Base-by-base conservation (phyloP, 2,329 filamentous ascomycete genomes). In the Trichoderma koningiopsis region DNA sequence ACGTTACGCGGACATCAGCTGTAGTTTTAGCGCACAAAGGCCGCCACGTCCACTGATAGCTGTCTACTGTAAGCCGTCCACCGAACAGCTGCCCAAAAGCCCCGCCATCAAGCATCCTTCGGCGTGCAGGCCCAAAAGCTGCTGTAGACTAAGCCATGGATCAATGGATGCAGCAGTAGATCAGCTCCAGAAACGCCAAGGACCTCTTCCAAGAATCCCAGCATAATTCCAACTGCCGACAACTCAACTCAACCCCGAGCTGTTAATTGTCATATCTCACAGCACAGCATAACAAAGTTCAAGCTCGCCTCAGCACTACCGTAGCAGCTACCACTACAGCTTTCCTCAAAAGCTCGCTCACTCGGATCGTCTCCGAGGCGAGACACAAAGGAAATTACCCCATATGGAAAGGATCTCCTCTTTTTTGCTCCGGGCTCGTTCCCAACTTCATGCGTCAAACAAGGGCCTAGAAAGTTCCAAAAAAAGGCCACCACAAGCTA, bases 381-480 rank as follows among this genome's bases (percentile, higher is more conserved):
- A 14, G 33, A 40, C 37, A 33, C 35, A 19, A 14, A 53, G 19
- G 19, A n/a, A 33, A 33, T 63, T 63, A n/a, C 63, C 63, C 52
- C 37, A 58, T 57, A n/a, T 24, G 52, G 53, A 4, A 35, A 66
- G 35, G 63, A 58, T 66, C 63, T 33, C 33, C 63, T 19, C 5
- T 29, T 43, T 27, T 27, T 55, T 29, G 22, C 52, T 55, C 52
- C 24, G 52, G 24, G 52, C 52, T 55, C 33, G 52, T 29, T 55
- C 53, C 53, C 63, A 57, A 40, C 63, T 58, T 66, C 49, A 58
- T 58, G 53, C 52, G 40, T 43, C 53, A 40, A 22, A 27, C 63
- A 58, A 66, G 53, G 53, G 63, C 55, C 63, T 58, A 57, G 53
- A 58, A 55, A 66, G 63, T 47, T 66, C 63, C n/a, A 49, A 64